Conservation (phyloP, 352 stramenopile genomes). For the Phytophthora pistaciae region DNA sequence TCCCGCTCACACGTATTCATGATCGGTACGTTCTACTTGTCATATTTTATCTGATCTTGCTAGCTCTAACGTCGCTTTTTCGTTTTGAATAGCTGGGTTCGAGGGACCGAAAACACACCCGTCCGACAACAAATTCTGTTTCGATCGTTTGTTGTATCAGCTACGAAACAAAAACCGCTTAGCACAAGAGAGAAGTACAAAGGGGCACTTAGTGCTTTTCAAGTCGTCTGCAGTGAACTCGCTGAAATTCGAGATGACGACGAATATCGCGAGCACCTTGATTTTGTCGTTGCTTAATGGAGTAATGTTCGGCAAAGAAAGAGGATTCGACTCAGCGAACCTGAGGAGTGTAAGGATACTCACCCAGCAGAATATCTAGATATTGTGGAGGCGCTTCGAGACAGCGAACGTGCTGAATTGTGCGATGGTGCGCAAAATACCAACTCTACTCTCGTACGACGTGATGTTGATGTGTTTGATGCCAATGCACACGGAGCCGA, state of each 20-base stretch:
- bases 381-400: too few relatives aligned
- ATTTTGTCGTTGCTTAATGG: constrained; percentile 10
- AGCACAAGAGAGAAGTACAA: constrained; percentile 12
- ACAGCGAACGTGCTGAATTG: too few relatives aligned
- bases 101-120: not conserved
- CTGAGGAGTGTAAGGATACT: too few relatives aligned
- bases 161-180: not conserved
- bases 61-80: too few relatives aligned
- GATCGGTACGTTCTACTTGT: not conserved
- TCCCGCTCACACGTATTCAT: constrained; percentile 1
- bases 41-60: too few relatives aligned
- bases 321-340: too few relatives aligned
- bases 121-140: not conserved
- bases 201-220: constrained; percentile 5
- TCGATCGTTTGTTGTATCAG: not conserved
- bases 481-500: too few relatives aligned
- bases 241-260: constrained; percentile 13
- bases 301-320: constrained; percentile 1
- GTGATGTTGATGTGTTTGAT: too few relatives aligned
- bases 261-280: constrained; percentile 11
- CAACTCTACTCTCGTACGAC: too few relatives aligned
- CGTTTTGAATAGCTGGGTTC: not conserved
- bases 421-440: too few relatives aligned
- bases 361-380: too few relatives aligned
- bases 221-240: constrained; percentile 11